Conservation (phyloP, 306 rosid species). For the Citrullus mucosospermus region DNA sequence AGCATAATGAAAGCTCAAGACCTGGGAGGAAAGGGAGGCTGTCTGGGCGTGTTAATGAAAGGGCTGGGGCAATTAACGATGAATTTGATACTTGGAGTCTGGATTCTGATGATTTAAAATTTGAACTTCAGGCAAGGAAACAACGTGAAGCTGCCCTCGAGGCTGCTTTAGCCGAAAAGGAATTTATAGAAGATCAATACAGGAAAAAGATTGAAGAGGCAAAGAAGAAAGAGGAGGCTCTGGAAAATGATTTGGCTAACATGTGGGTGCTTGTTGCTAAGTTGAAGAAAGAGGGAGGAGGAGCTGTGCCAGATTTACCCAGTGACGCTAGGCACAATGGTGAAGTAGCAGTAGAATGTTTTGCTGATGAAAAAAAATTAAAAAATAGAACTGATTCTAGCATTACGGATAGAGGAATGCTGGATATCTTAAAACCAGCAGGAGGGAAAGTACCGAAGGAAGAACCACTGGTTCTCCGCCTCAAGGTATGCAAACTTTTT, state of each 20-base stretch:
- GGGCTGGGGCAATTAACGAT: constrained; percentile 35
- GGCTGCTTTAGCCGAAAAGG: constrained; percentile 89
- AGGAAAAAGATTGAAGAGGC: constrained; percentile 76
- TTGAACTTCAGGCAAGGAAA: constrained; percentile 91
- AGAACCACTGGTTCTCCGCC: constrained; percentile 89
- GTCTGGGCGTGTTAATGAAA: constrained; percentile 49
- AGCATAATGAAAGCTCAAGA: constrained; percentile 48
- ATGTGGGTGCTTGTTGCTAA: constrained; percentile 99
- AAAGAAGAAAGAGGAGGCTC: constrained; percentile 90
- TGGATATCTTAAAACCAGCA: constrained; percentile 40
- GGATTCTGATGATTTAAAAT: constrained; percentile 63
- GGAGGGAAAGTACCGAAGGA: constrained; percentile 42
- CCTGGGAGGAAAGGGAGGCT: constrained; percentile 74
- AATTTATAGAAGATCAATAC: constrained; percentile 66
- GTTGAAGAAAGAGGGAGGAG: constrained; percentile 88
- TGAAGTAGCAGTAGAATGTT: constrained; percentile 26
- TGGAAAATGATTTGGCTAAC: constrained; percentile 97
- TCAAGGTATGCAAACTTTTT: constrained; percentile 38
- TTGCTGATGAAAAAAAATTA: constrained; percentile 23
- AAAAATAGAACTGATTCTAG: constrained; percentile 22
- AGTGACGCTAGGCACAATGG: constrained; percentile 32
- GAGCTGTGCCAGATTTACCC: constrained; percentile 41
- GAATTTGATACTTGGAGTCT: constrained; percentile 82
- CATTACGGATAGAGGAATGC: constrained; percentile 33
- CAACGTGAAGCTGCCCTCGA: constrained; percentile 90